Conservation (phyloP, 1,284 basidiomycete genomes). For the Fomitiporia mediterranea region DNA sequence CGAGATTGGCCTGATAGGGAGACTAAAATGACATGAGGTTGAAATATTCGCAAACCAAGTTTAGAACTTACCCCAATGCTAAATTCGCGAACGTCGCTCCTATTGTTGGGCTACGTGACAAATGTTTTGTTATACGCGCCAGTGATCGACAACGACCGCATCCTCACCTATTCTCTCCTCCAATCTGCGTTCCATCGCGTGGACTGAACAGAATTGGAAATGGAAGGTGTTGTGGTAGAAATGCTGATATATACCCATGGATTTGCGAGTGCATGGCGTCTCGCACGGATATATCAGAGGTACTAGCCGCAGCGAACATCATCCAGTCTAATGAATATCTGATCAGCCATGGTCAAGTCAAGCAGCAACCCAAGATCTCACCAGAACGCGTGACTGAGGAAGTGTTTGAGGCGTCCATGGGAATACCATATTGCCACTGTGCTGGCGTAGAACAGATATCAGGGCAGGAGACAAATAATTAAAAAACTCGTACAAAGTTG, state of each 20-base stretch:
- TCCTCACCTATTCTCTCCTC: not conserved
- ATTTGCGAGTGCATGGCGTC: slow-evolving; percentile 33
- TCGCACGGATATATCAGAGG: slow-evolving; percentile 27
- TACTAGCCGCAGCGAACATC: slow-evolving; percentile 34
- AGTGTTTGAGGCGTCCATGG: slow-evolving; percentile 25
- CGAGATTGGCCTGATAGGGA: not conserved
- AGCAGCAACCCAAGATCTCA: slow-evolving; percentile 25
- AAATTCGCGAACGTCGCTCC: slow-evolving; percentile 33
- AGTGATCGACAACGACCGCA: not conserved
- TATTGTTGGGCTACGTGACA: slow-evolving; percentile 30
- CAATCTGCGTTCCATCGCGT: slow-evolving; percentile 21
- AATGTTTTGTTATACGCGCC: slow-evolving; percentile 12
- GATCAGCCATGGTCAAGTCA: slow-evolving; percentile 2
- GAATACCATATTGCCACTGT: slow-evolving; percentile 20
- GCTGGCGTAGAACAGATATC: not conserved
- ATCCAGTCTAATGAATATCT: slow-evolving; percentile 35
- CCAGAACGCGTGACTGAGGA: slow-evolving; percentile 25
- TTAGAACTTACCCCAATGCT: slow-evolving; percentile 29
- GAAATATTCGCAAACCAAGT: too few species aligned
- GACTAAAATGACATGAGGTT: too few species aligned
- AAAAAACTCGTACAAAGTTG: not conserved
- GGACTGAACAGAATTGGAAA: slow-evolving; percentile 31
- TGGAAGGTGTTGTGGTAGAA: slow-evolving; percentile 20
- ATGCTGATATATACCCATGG: slow-evolving; percentile 25
- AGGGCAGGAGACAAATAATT: not conserved